These are phyloP conservation scores for Eutrema salsugineum DNA, from an alignment of 441 rosid species.

Conservation along the genomic window DNA sequence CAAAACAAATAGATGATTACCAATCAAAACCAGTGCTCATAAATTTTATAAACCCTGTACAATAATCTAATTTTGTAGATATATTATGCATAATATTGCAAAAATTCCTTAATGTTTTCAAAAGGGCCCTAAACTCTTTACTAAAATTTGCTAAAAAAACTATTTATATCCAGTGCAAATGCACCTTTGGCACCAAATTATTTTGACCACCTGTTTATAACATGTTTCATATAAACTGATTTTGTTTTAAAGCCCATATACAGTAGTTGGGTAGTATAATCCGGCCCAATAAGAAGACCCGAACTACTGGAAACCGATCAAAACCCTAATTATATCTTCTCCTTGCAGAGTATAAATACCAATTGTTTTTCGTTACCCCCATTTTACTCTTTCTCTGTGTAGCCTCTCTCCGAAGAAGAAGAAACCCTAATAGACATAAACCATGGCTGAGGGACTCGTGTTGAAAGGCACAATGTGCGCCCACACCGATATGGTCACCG, in stretches of 20 bases:
- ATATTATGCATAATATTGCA: too few relatives aligned
- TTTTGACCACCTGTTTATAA: too few relatives aligned
- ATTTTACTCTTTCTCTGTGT: neutral
- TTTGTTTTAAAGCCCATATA: neutral
- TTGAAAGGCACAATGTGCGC: conserved; percentile 76
- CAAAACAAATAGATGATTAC: too few relatives aligned
- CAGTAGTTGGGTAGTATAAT: neutral
- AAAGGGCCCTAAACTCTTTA: too few relatives aligned
- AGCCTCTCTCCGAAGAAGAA: conserved; percentile 1
- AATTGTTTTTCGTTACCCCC: neutral
- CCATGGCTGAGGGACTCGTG: conserved; percentile 49
- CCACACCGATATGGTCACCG: conserved; percentile 86
- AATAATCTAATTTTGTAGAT: too few relatives aligned
- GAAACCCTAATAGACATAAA: neutral
- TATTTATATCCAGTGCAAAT: too few relatives aligned
- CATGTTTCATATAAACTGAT: too few relatives aligned
- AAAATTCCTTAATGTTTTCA: too few relatives aligned
- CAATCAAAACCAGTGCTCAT: too few relatives aligned
- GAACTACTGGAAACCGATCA: neutral
- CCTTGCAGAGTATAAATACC: neutral
- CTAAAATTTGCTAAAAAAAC: too few relatives aligned
- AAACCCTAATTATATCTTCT: conserved; percentile 10
- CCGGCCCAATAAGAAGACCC: neutral
- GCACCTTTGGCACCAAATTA: too few relatives aligned
- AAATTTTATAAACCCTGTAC: too few relatives aligned